Percentiles rank a stretch among this genome's conserved stretches.
These are phyloP conservation scores for Themeda triandra DNA, from an alignment of 176 grass and related monocot species.

Conservation along the genomic window DNA sequence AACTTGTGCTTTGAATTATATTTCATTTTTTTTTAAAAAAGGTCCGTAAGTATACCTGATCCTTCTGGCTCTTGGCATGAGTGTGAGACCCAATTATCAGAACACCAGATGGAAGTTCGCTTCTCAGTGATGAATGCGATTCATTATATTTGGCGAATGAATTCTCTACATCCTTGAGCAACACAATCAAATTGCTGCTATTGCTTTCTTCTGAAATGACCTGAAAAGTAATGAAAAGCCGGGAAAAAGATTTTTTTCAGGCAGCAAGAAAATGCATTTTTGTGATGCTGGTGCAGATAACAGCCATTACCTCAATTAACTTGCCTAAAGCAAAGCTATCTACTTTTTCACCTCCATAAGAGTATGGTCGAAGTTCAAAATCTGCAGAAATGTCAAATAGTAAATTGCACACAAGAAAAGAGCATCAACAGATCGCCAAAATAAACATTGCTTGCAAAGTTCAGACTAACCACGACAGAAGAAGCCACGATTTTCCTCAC, in stretches of 20 bases:
- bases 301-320: constrained; percentile 62
- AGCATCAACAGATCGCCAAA: background rate
- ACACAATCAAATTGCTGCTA: constrained; percentile 63
- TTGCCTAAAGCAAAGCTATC: constrained; percentile 51
- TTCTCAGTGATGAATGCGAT: constrained; percentile 41
- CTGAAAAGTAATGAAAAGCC: constrained; percentile 33
- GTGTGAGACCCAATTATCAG: constrained; percentile 72
- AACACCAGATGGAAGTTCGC: constrained; percentile 67
- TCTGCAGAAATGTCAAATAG: constrained; percentile 25
- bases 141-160: constrained; percentile 41
- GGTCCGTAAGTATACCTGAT: constrained; percentile 52
- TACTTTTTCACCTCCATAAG: no score
- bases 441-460: background rate
- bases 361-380: constrained; percentile 39
- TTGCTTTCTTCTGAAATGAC: constrained; percentile 67
- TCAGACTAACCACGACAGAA: constrained; percentile 56
- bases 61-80: constrained; percentile 45
- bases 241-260: background rate
- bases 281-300: background rate
- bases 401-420: no score
- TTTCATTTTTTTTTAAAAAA: background rate
- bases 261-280: background rate
- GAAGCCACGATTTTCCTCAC: constrained; percentile 69
- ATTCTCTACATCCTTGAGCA: constrained; percentile 68
- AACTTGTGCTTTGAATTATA: background rate